These are phyloP conservation scores for Prunella vulgaris DNA, from an alignment of 257 asterid species.

Conservation along the genomic window DNA sequence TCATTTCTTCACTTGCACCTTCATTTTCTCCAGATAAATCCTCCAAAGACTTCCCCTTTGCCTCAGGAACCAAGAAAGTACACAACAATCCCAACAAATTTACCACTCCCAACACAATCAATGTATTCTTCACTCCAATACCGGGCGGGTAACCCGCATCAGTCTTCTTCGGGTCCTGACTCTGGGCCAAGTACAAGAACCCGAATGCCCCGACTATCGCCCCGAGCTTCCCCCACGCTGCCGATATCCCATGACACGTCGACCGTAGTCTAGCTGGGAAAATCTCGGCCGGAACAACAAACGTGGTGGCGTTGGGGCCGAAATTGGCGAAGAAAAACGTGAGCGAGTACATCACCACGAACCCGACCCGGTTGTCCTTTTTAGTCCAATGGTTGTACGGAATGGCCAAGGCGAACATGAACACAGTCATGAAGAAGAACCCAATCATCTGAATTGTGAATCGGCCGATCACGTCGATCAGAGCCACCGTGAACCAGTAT, in stretches of 20 bases:
- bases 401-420: conserved; percentile 55
- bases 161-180: conserved; percentile 39
- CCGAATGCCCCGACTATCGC: conserved; percentile 69
- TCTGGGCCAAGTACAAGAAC: conserved; percentile 54
- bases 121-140: conserved; percentile 60
- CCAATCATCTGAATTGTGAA: conserved; percentile 46
- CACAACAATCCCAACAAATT: conserved; percentile 40
- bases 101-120: conserved; percentile 42
- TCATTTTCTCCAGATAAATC: conserved; percentile 29
- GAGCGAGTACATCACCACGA: too few relatives aligned
- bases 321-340: conserved; percentile 66
- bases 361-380: conserved; percentile 39
- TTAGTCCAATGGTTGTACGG: conserved; percentile 56
- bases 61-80: conserved; percentile 68
- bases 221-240: conserved; percentile 56
- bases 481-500: conserved; percentile 59
- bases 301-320: conserved; percentile 67
- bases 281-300: conserved; percentile 65
- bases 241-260: conserved; percentile 68
- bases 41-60: conserved; percentile 44
- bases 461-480: conserved; percentile 46
- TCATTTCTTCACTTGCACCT: too few relatives aligned
- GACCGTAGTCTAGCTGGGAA: conserved; percentile 61
- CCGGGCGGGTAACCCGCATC: too few relatives aligned
- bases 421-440: conserved; percentile 48